Percentiles rank a stretch among this genome's conserved stretches.
phyloP scores from a whole-genome alignment of 2,329 filamentous ascomycete species.

The Verticillium nubilum region DNA sequence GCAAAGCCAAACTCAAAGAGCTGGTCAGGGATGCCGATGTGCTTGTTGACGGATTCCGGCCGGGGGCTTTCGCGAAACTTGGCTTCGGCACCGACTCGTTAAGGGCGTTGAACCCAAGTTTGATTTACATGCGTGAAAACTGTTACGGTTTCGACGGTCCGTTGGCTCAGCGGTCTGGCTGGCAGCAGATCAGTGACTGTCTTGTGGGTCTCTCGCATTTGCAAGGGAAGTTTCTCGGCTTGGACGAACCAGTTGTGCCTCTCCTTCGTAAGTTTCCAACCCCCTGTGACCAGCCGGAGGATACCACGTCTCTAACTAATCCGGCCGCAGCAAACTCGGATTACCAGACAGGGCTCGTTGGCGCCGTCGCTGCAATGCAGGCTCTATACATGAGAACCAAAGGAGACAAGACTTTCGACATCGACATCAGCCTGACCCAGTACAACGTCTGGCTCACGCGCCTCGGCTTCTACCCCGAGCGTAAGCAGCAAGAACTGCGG shows the following conservation, averaged over 20 bases:
- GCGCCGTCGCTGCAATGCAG: conserved; percentile 13
- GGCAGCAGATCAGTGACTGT: conserved; percentile 33
- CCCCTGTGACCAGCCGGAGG: too few relatives aligned
- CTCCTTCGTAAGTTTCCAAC: conserved; percentile 10
- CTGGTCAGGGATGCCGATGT: conserved; percentile 25
- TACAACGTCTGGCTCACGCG: conserved; percentile 20
- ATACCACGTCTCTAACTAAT: background rate
- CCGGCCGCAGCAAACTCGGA: conserved; percentile 14
- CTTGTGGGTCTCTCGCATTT: conserved; percentile 28
- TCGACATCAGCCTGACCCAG: conserved; percentile 19
- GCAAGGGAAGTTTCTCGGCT: conserved; percentile 30
- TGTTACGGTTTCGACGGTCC: conserved; percentile 29
- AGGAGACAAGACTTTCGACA: conserved; percentile 14
- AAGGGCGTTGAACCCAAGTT: conserved; percentile 14
- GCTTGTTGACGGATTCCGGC: conserved; percentile 28
- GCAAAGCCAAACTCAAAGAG: conserved; percentile 11
- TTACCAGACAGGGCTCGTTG: conserved; percentile 16
- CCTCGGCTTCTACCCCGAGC: conserved; percentile 14
- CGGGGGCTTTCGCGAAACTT: conserved; percentile 21
- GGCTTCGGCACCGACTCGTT: conserved; percentile 19
- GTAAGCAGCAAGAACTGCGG: conserved; percentile 8
- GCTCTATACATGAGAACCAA: conserved; percentile 14
- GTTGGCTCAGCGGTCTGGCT: conserved; percentile 23
- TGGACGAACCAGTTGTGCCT: conserved; percentile 19
- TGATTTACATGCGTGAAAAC: conserved; percentile 28